Evolutionary conservation across 345 rosid genomes (phyloP), one percentile per base, ranked within the genome.

Genomic region (Turnera subulata): DNA sequence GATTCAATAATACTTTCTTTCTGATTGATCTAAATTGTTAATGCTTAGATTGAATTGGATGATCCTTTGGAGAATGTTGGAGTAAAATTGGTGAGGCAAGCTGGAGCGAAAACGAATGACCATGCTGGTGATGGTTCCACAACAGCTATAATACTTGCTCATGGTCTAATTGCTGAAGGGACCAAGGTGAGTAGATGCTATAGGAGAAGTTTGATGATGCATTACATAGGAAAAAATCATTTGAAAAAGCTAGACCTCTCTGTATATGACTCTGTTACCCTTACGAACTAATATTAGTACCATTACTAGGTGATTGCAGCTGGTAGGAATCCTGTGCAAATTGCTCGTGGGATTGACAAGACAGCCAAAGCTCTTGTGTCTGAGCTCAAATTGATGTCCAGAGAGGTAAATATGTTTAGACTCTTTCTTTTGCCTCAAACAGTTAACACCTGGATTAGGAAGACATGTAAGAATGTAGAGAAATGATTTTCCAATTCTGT

Each of bases 111-210:
- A 74, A 90, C 99, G 33, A 93, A 93, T 59, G 99, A 93, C 74
- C 80, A 95, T 1, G 96, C 99, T 63, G 99, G 97, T 66, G 99
- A 93, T 76, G 99, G 97, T 18, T 89, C 99, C 6, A 93, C 99
- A 46, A 93, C 99, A 39, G 99, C 97, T 0, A 76, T 97, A 26
- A 65, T 93, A 33, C 92, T 93, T 56, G 99, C 97, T 19, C 91
- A 81, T 72, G 98, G 95, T 64, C 78, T 88, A 61, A 88, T 88
- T 51, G 70, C 85, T 6, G 98, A 88, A 75, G 96, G 98, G 52
- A 67, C 77, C 24, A 91, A 91, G 92, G 91, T 91, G 73, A 56
- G 56, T 58, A 16, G 18, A 32, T 46, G 42, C 5, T 22, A 44
- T 6, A 39, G 40, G 39, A 42, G 42, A 50, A 52, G 11, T 47